phyloP scores from a whole-genome alignment of 805 yeast genomes.

The Cyberlindnera americana region DNA sequence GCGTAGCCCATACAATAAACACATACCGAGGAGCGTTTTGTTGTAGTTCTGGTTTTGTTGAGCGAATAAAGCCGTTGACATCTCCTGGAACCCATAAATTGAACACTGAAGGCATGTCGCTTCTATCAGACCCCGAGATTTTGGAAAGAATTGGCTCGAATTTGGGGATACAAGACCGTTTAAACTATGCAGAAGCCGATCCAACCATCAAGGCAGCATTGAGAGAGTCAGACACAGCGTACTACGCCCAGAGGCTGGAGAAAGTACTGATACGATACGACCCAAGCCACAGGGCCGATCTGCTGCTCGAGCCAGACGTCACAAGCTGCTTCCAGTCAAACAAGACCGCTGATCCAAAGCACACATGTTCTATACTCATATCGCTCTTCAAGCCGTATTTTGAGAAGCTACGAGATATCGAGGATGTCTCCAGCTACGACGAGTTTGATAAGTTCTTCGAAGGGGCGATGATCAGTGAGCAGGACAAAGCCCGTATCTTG shows the following conservation, averaged over 20 bases:
- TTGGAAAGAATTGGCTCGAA: constrained; percentile 12
- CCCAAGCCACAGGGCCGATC: constrained; percentile 12
- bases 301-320: constrained; percentile 18
- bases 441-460: constrained; percentile 19
- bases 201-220: constrained; percentile 10
- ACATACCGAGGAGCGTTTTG: too few relatives aligned
- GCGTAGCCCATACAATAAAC: too few relatives aligned
- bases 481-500: constrained; percentile 25
- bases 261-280: constrained; percentile 17
- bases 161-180: constrained; percentile 21
- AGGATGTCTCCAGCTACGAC: constrained; percentile 4
- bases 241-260: constrained; percentile 16
- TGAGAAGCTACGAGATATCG: constrained; percentile 8
- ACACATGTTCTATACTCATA: constrained; percentile 11
- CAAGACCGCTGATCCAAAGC: constrained; percentile 23
- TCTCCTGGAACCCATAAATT: too few relatives aligned
- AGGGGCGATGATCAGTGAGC: constrained; percentile 17
- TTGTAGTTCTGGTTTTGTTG: too few relatives aligned
- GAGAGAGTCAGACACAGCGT: constrained; percentile 5
- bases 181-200: constrained; percentile 13
- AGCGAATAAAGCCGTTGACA: too few relatives aligned
- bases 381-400: constrained; percentile 14
- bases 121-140: constrained; percentile 8
- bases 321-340: constrained; percentile 13
- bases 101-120: too few relatives aligned